These are phyloP conservation scores for Solanum gandarillasii DNA, from an alignment of 257 asterid genomes.

Conservation along the genomic window DNA sequence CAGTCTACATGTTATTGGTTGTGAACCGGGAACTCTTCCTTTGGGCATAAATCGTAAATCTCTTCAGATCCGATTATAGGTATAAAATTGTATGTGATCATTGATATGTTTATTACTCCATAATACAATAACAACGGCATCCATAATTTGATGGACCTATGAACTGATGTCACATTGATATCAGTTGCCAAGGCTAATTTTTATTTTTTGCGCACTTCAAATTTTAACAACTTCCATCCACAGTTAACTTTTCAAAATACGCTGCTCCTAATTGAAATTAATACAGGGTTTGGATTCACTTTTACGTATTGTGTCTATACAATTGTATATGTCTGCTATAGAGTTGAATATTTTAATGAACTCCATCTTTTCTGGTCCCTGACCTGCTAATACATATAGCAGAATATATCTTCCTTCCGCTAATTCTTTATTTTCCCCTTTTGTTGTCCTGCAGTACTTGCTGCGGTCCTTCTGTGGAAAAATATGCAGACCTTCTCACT, in stretches of 20 bases:
- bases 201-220: not conserved
- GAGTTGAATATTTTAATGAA: not conserved
- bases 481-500: conserved; percentile 53
- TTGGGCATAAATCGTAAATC: not conserved
- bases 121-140: not conserved
- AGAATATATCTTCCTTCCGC: not conserved
- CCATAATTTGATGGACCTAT: not conserved
- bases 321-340: not conserved
- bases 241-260: not conserved
- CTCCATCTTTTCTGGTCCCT: not conserved
- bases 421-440: not conserved
- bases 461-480: conserved; percentile 54
- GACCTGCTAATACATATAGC: not conserved
- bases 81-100: not conserved
- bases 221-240: not conserved
- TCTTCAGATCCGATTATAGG: not conserved
- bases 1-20: not conserved
- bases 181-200: not conserved
- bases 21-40: not conserved
- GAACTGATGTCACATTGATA: not conserved
- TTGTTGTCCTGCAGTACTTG: conserved; percentile 47
- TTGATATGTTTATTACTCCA: not conserved
- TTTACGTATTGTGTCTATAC: not conserved
- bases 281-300: not conserved
- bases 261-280: not conserved